Base-by-base conservation (phyloP, 257 asterid species). In the Plantago ovata region DNA sequence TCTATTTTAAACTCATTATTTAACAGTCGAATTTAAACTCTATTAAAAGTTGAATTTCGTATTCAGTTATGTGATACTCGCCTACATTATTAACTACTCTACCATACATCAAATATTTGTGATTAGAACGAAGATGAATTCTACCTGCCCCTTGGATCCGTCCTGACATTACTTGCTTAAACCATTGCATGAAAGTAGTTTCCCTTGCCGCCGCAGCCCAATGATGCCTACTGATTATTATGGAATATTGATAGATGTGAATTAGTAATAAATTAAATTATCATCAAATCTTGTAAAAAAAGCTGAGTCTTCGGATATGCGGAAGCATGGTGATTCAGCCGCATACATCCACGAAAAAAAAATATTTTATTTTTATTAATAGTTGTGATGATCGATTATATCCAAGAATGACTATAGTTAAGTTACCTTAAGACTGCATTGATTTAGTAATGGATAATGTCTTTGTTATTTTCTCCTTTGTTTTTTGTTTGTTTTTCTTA, bases 361-460 rank as follows among this genome's bases (percentile, higher is more conserved):
- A 28, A 28, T 1, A 28, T 28, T 4, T 3, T 6, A 0, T 3
- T 6, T 28, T 3, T 28, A 28, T 3, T 33, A 39, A 53, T 24
- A 21, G n/a, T 51, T 21, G 56, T 28, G 36, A 28, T 3, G 38
- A 62, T 23, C 67, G 72, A 60, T 52, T 60, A 47, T 59, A 59
- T 60, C 67, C 19, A 67, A 43, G 71, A 56, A 22, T 28, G 7
- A 28, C 7, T 28, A 28, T 3, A 6, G 7, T 4, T 4, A 3
- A 28, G 6, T 28, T 28, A 28, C 0, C 7, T 12, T 48, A 2
- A 12, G 14, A n/a, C n/a, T n/a, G n/a, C 3, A 9, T 15, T 41
- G 38, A 6, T 23, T 21, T 3, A n/a, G 51, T 9, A 7, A 9
- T 28, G 61, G 71, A 66, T 45, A 61, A 21, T n/a, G 14, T 36